Evolutionary conservation across 139 green algal species (phyloP).

Genomic region (Mychonastes homosphaera): DNA sequence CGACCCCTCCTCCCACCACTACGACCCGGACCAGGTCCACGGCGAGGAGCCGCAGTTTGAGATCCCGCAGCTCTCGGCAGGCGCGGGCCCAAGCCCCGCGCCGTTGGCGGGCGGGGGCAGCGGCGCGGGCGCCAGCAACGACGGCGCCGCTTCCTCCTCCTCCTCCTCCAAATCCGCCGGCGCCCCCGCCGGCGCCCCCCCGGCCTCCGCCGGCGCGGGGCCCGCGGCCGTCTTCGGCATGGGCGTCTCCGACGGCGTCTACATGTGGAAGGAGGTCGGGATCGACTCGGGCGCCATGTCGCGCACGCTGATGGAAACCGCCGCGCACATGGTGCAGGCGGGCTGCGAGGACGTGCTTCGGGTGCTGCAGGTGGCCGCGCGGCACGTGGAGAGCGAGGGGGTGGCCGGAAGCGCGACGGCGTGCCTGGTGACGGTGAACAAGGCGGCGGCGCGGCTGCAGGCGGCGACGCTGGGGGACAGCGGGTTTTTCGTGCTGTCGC

Average conservation of each 20-base stretch:
- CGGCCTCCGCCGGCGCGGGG: no score
- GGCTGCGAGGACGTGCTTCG: slow-evolving; percentile 42
- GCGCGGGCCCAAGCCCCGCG: no score
- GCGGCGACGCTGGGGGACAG: slow-evolving; percentile 79
- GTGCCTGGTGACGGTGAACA: slow-evolving; percentile 70
- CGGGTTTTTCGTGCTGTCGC: slow-evolving; percentile 63
- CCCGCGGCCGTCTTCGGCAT: slow-evolving; percentile 73
- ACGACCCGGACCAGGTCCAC: no score
- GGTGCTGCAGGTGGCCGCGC: slow-evolving; percentile 42
- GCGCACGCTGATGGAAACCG: slow-evolving; percentile 54
- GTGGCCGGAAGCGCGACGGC: slow-evolving; percentile 66
- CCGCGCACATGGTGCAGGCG: slow-evolving; percentile 31
- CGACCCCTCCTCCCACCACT: no score
- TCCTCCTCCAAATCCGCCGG: no score
- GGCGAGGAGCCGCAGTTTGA: no score
- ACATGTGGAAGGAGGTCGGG: slow-evolving; percentile 72
- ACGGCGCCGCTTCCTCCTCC: no score
- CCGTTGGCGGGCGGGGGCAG: background rate
- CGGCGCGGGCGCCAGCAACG: no score
- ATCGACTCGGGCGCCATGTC: slow-evolving; percentile 78
- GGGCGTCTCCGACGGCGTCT: slow-evolving; percentile 89
- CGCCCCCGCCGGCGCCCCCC: background rate
- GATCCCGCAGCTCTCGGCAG: no score
- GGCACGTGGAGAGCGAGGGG: slow-evolving; percentile 30
- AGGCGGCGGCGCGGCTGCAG: slow-evolving; percentile 47